A percentile compares a stretch with the other conserved stretches of the same genome.
Conservation (phyloP, 164 flowering plant species). For the Taxillus chinensis region DNA sequence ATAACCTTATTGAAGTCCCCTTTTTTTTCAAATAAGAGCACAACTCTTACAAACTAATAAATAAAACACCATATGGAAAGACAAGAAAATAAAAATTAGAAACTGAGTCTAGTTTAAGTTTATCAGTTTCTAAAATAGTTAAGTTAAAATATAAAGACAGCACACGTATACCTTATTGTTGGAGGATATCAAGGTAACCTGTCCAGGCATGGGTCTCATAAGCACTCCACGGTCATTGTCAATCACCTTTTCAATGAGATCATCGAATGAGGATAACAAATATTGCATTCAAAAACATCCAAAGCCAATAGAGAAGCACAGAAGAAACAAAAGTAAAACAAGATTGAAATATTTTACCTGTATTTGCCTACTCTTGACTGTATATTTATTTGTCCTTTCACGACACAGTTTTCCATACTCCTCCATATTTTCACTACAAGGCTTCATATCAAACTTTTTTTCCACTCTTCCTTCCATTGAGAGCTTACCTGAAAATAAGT, state of each 20-base stretch:
- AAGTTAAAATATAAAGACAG: background rate
- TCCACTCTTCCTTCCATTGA: slow-evolving; percentile 65
- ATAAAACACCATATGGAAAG: too few relatives aligned
- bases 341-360: slow-evolving; percentile 23
- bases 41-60: too few relatives aligned
- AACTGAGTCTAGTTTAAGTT: too few relatives aligned
- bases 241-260: slow-evolving; percentile 32
- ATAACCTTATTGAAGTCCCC: too few relatives aligned
- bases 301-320: background rate
- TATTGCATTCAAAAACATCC: background rate
- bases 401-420: slow-evolving; percentile 65
- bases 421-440: slow-evolving; percentile 44
- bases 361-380: slow-evolving; percentile 56
- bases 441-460: slow-evolving; percentile 75
- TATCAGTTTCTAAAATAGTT: background rate
- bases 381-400: slow-evolving; percentile 62
- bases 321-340: slow-evolving; percentile 2
- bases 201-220: slow-evolving; percentile 83
- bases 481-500: slow-evolving; percentile 24
- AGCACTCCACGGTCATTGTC: slow-evolving; percentile 64
- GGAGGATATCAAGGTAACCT: slow-evolving; percentile 44
- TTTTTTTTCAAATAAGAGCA: too few relatives aligned
- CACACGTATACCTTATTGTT: slow-evolving; percentile 35
- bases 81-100: too few relatives aligned
- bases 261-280: background rate